These are phyloP conservation scores for Periconia digitata DNA, from an alignment of 2,329 filamentous ascomycete genomes.

Conservation along the genomic window DNA sequence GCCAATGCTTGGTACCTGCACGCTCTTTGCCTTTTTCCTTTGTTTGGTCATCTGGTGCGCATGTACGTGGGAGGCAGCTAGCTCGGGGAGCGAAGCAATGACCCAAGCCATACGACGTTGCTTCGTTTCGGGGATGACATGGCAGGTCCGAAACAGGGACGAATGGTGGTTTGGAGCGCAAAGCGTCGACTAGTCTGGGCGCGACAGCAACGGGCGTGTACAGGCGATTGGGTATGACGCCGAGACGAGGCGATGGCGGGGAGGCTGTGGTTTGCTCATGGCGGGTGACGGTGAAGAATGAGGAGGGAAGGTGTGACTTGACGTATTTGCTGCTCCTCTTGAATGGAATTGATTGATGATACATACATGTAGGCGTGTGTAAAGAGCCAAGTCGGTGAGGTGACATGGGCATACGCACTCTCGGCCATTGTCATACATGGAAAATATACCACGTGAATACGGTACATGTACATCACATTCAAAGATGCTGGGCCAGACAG, in stretches of 20 bases:
- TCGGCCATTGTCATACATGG: too few relatives aligned
- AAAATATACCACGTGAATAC: too few relatives aligned
- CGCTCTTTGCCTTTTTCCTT: conserved; percentile 5
- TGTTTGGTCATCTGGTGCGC: background rate
- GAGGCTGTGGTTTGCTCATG: conserved; percentile 4
- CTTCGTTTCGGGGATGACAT: too few relatives aligned
- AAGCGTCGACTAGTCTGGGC: background rate
- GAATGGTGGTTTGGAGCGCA: background rate
- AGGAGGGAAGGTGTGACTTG: too few relatives aligned
- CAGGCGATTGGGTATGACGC: conserved; percentile 17
- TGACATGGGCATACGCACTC: too few relatives aligned
- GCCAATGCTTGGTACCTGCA: conserved; percentile 26
- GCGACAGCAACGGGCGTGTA: conserved; percentile 12
- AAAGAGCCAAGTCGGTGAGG: background rate
- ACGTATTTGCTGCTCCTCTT: too few relatives aligned
- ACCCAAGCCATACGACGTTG: too few relatives aligned
- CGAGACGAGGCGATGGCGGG: background rate
- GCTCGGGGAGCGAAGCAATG: background rate
- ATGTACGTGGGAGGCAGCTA: background rate
- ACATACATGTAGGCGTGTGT: background rate
- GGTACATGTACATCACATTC: background rate
- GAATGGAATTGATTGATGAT: background rate
- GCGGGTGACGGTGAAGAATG: conserved; percentile 2
- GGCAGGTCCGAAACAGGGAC: background rate
- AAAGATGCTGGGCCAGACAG: too few relatives aligned